These are phyloP conservation scores for Kluyveromyces nonfermentans DNA, from an alignment of 805 yeast genomes.

Conservation along the genomic window DNA sequence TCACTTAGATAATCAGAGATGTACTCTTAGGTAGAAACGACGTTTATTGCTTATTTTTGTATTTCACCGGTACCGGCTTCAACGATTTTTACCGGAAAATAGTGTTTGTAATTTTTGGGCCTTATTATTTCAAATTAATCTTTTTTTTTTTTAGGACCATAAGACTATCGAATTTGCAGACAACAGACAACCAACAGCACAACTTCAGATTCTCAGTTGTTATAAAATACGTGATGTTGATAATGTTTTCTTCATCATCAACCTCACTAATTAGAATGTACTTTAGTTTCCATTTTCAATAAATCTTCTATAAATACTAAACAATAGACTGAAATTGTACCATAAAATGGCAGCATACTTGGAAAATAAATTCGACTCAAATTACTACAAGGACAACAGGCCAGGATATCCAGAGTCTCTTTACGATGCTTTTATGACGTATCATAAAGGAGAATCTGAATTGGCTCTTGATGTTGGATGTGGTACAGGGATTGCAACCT, in stretches of 20 bases:
- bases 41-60: not conserved
- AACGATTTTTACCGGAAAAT: not conserved
- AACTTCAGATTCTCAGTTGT: no score
- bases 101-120: not conserved
- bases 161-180: no score
- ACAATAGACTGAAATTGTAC: not conserved
- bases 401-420: constrained; percentile 45
- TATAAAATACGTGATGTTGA: no score
- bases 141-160: no score
- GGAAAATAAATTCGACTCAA: constrained; percentile 2
- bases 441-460: constrained; percentile 30
- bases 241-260: no score
- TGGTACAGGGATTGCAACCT: constrained; percentile 63
- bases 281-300: no score
- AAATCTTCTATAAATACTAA: no score
- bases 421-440: constrained; percentile 33
- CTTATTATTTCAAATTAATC: no score
- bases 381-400: constrained; percentile 4
- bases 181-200: no score
- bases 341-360: constrained; percentile 3
- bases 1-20: constrained; percentile 31
- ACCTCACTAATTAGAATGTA: no score
- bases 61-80: not conserved
- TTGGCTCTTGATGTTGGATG: constrained; percentile 56
- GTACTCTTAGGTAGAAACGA: not conserved